Conservation (phyloP, 331 rosid genomes). For the Spiraea crenata region DNA sequence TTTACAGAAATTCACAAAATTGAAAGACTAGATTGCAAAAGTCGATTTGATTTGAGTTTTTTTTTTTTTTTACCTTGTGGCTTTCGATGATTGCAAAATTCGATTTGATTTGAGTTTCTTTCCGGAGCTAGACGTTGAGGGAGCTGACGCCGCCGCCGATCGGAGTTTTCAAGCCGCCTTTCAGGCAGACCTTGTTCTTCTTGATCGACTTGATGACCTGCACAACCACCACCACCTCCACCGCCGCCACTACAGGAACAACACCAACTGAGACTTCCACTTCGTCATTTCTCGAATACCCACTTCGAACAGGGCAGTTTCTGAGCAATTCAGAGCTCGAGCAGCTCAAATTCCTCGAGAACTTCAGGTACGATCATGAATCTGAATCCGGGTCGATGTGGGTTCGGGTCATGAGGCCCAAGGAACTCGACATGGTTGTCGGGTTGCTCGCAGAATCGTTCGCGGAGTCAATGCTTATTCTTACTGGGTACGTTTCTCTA, state of each 20-base stretch:
- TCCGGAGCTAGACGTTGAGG: no score
- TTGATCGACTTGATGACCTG: no score
- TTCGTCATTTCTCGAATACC: slow-evolving; percentile 37
- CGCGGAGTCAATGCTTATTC: slow-evolving; percentile 73
- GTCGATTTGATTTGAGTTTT: no score
- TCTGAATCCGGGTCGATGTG: slow-evolving; percentile 65
- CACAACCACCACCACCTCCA: neutral
- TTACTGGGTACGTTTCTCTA: slow-evolving; percentile 49
- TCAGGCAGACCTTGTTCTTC: no score
- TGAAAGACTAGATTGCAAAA: no score
- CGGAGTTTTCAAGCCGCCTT: no score
- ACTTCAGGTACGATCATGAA: slow-evolving; percentile 47
- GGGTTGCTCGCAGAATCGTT: slow-evolving; percentile 74
- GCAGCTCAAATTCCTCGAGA: slow-evolving; percentile 50
- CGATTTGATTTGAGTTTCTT: no score
- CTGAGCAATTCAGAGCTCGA: slow-evolving; percentile 57
- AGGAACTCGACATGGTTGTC: slow-evolving; percentile 52
- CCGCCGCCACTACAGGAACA: slow-evolving; percentile 10
- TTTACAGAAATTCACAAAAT: no score
- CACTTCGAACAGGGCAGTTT: slow-evolving; percentile 58
- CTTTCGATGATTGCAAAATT: no score
- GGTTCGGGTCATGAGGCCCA: slow-evolving; percentile 74
- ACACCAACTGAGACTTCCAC: neutral
- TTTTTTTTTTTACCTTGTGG: no score
- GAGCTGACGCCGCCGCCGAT: no score